Conservation (phyloP, 768 basidiomycete species). For the Podaxis rugospora region DNA sequence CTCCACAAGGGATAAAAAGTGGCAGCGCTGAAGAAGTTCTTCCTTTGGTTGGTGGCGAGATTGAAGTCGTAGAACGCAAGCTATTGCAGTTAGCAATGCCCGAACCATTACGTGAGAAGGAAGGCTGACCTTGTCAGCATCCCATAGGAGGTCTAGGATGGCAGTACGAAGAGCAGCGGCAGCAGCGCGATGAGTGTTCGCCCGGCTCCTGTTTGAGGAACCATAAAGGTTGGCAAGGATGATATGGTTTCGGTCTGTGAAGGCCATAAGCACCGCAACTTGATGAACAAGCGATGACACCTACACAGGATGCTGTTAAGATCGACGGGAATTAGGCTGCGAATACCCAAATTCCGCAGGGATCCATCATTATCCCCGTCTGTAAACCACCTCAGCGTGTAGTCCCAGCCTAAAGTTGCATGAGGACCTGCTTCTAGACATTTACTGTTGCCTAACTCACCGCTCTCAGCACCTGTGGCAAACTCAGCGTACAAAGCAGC, state of each 20-base stretch:
- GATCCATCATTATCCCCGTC: constrained; percentile 34
- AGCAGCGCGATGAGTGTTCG: constrained; percentile 44
- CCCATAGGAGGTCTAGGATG: constrained; percentile 87
- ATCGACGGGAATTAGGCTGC: constrained; percentile 66
- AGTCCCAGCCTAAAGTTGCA: constrained; percentile 39
- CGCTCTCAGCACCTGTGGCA: constrained; percentile 84
- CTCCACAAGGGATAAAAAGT: constrained; percentile 86
- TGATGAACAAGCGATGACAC: constrained; percentile 22
- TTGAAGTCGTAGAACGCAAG: constrained; percentile 94
- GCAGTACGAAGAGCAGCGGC: constrained; percentile 60
- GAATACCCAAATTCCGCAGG: constrained; percentile 68
- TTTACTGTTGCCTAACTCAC: constrained; percentile 24
- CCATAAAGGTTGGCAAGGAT: constrained; percentile 60
- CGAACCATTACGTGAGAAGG: background rate
- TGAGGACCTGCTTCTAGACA: background rate
- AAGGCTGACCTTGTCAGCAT: constrained; percentile 48
- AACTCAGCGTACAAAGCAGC: constrained; percentile 80
- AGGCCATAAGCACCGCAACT: background rate
- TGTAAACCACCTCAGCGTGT: constrained; percentile 47
- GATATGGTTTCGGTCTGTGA: constrained; percentile 58
- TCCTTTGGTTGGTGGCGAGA: constrained; percentile 59
- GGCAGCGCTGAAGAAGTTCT: constrained; percentile 65
- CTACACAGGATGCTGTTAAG: constrained; percentile 83
- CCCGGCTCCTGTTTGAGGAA: constrained; percentile 36
- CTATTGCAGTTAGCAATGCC: constrained; percentile 17